Evolutionary conservation across 345 rosid species (phyloP), one percentile per base, ranked within the genome.

Genomic region (Corchorus olitorius): DNA sequence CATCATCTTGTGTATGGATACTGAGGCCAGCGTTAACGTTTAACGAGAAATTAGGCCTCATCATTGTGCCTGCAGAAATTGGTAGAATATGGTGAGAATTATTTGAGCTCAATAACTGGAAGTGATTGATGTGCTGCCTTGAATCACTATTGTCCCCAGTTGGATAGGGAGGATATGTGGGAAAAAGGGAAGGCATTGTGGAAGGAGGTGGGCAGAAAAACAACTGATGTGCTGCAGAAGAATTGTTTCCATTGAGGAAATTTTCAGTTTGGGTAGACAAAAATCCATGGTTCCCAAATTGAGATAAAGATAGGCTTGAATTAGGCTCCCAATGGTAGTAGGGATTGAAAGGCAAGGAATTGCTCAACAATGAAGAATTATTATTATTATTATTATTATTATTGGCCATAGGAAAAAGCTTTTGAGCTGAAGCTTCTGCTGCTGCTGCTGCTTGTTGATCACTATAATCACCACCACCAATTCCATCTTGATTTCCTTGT

Each of bases 201-300:
- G 91, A 74, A 15, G 95, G 83, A 15, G 95, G 83, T 49, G 97
- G 95, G 65, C 86, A 87, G 48, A 90, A 85, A 78, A 88, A 87
- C 34, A 87, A 75, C 52, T 87, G 97, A 66, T 88, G 97, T 65
- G 89, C 78, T 22, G 86, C 83, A 0, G 43, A 39, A 0, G 43
- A 39, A 34, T 15, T 43, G 63, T 71, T 78, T 58, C 39, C 79
- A 54, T 54, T 63, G 75, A 73, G 73, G 65, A 86, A 72, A 71
- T 73, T 82, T 58, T 88, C 92, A 9, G 86, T 6, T 58, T 88
- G 89, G 33, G 85, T 87, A 34, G 93, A 78, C 41, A 83, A 78
- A 50, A 87, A 80, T 56, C 90, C 94, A 76, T 90, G 91, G 76
- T 75, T 80, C 65, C 97, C 97, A 65, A 86, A 84, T 37, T 89